A percentile compares a stretch with the other conserved stretches of the same genome.
These are phyloP conservation scores for Colletotrichum tabaci DNA, from an alignment of 2,329 filamentous ascomycete genomes.

Conservation along the genomic window DNA sequence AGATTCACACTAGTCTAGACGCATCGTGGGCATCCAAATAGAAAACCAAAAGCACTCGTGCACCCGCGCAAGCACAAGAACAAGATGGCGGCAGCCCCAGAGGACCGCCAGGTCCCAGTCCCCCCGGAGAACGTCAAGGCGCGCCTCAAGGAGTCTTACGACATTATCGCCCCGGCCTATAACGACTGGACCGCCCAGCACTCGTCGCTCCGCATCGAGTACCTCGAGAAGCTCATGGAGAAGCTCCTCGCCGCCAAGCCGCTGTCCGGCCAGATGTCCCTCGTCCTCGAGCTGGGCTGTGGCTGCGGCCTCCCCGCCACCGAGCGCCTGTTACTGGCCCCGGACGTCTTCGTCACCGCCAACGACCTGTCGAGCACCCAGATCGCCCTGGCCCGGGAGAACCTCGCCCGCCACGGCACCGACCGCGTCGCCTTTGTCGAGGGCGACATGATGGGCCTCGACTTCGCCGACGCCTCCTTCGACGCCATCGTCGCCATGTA, in stretches of 20 bases:
- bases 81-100: conserved; percentile 19
- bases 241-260: conserved; percentile 44
- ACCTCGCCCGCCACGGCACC: conserved; percentile 38
- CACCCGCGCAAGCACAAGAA: background rate
- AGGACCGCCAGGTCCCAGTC: conserved; percentile 4
- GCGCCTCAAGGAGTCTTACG: conserved; percentile 57
- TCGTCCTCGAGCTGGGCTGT: conserved; percentile 60
- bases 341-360: conserved; percentile 49
- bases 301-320: conserved; percentile 57
- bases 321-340: conserved; percentile 50
- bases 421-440: conserved; percentile 49
- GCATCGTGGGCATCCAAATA: conserved; percentile 3
- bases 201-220: conserved; percentile 50
- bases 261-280: conserved; percentile 31
- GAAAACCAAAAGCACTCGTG: background rate
- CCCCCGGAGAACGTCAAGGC: conserved; percentile 51
- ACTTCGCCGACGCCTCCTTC: conserved; percentile 53
- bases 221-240: conserved; percentile 52
- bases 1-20: background rate
- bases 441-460: conserved; percentile 57
- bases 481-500: conserved; percentile 68
- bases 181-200: conserved; percentile 57
- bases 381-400: conserved; percentile 48
- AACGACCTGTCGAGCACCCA: conserved; percentile 60
- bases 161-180: conserved; percentile 56